phyloP scores from a whole-genome alignment of 176 grass and related monocot genomes.

The Pontederia paniculata region DNA sequence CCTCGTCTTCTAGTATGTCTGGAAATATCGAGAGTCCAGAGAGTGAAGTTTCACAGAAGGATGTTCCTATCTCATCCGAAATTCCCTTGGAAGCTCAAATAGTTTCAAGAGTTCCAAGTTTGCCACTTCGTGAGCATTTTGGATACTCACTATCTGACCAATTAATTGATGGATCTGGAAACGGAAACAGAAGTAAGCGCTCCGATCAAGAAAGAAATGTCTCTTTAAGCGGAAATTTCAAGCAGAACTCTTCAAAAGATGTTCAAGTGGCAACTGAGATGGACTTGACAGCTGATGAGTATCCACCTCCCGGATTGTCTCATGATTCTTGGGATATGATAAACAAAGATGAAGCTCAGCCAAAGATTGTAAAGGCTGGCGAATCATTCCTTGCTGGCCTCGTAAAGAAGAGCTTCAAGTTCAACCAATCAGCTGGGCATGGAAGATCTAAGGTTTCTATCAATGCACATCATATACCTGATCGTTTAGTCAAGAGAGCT shows the following conservation, averaged over 20 bases:
- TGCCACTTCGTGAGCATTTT: slow-evolving; percentile 37
- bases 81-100: slow-evolving; percentile 32
- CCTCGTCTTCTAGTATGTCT: slow-evolving; percentile 4
- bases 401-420: slow-evolving; percentile 79
- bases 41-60: neutral
- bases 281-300: slow-evolving; percentile 41
- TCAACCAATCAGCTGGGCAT: slow-evolving; percentile 29
- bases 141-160: slow-evolving; percentile 34
- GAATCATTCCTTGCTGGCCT: slow-evolving; percentile 75
- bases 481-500: slow-evolving; percentile 56
- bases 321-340: slow-evolving; percentile 34
- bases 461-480: slow-evolving; percentile 66
- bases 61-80: slow-evolving; percentile 11
- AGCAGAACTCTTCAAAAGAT: slow-evolving; percentile 68
- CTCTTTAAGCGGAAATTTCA: slow-evolving; percentile 47
- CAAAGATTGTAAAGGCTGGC: slow-evolving; percentile 27
- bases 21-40: slow-evolving; percentile 3
- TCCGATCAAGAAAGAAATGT: slow-evolving; percentile 64
- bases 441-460: slow-evolving; percentile 54
- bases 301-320: slow-evolving; percentile 27
- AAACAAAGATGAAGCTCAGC: slow-evolving; percentile 23
- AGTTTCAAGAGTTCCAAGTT: slow-evolving; percentile 39
- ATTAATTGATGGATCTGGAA: slow-evolving; percentile 29
- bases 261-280: slow-evolving; percentile 52
- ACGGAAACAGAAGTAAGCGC: slow-evolving; percentile 52